Evolutionary conservation across 2,329 filamentous ascomycete genomes (phyloP), one percentile per base, ranked within the genome.

Genomic region (Ophiosphaerella narmari): DNA sequence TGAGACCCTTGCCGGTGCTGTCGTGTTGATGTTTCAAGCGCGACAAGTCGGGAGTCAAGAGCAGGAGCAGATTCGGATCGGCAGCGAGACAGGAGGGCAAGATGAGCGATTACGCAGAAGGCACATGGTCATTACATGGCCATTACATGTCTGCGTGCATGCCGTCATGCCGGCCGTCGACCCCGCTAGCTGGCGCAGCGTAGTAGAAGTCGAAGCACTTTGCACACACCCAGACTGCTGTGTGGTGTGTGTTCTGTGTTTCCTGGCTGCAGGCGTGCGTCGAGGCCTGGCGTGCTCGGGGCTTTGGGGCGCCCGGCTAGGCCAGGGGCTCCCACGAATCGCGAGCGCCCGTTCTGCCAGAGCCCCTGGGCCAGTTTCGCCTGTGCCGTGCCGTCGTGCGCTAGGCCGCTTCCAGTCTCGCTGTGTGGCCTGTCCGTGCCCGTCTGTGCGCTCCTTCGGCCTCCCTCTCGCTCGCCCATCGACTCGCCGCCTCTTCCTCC

Each of bases 401-500:
- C 16, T 18, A 18, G 26, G 26, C 9, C 9, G 26, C 7, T 29
- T 7, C 26, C 9, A 29, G 26, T 29, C 26, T 29, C 26, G 9
- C 26, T 29, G 26, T 29, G 26, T 11, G 6, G 26, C 9, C 26
- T 29, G 26, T 29, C 26, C 9, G 26, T 29, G 26, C 26, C 11
- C 26, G 11, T 39, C 54, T 46, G 53, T 50, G 53, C 54, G 56
- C 62, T 53, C 49, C 57, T 55, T 43, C 45, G 50, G 49, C 52
- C 55, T 65, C 61, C 52, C 54, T 55, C 52, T 59, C 59, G 57
- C 57, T 58, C 63, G 54, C 44, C 49, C 58, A 4, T 29, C 26
- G 7, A 29, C 26, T 29, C 55, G 56, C 57, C 58, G 55, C 7
- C 55, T 52, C 55, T 55, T 64, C 59, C 61, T 55, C 61, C 62